Conservation (phyloP, 2,329 filamentous ascomycete genomes). For the Aspergillus ruber region DNA sequence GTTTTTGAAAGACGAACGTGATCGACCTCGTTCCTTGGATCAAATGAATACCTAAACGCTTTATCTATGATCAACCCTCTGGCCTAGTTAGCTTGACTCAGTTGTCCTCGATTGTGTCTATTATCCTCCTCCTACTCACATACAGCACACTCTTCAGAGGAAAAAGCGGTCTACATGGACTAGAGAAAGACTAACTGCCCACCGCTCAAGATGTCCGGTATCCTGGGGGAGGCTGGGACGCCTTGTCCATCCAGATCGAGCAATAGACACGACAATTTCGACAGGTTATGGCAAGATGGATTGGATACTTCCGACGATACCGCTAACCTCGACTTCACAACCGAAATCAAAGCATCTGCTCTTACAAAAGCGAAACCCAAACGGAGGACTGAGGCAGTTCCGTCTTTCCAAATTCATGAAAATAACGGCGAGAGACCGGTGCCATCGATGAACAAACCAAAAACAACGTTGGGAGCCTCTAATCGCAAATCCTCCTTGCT, state of each 20-base stretch:
- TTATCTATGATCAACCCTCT: not conserved
- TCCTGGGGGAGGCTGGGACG: slow-evolving; percentile 22
- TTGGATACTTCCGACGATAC: slow-evolving; percentile 28
- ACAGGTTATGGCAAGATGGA: slow-evolving; percentile 20
- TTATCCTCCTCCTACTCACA: no score
- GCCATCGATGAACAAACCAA: slow-evolving; percentile 8
- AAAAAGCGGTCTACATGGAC: not conserved
- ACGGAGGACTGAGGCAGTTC: slow-evolving; percentile 18
- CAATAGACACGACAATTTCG: slow-evolving; percentile 13
- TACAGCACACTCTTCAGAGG: no score
- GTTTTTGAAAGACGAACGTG: not conserved
- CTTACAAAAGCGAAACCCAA: slow-evolving; percentile 24
- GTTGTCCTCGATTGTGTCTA: not conserved
- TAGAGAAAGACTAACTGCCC: not conserved
- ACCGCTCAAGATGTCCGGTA: slow-evolving; percentile 17
- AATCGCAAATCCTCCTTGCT: slow-evolving; percentile 30
- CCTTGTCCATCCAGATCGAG: slow-evolving; percentile 26
- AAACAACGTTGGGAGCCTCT: slow-evolving; percentile 9
- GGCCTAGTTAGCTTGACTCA: no score
- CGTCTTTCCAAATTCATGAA: slow-evolving; percentile 35
- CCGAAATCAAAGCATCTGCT: slow-evolving; percentile 28
- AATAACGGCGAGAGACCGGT: slow-evolving; percentile 19
- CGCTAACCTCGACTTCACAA: slow-evolving; percentile 35
- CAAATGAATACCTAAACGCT: not conserved
- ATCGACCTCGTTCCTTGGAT: not conserved